phyloP scores from a whole-genome alignment of 2,329 filamentous ascomycete species.

The Monosporascus ibericus region DNA sequence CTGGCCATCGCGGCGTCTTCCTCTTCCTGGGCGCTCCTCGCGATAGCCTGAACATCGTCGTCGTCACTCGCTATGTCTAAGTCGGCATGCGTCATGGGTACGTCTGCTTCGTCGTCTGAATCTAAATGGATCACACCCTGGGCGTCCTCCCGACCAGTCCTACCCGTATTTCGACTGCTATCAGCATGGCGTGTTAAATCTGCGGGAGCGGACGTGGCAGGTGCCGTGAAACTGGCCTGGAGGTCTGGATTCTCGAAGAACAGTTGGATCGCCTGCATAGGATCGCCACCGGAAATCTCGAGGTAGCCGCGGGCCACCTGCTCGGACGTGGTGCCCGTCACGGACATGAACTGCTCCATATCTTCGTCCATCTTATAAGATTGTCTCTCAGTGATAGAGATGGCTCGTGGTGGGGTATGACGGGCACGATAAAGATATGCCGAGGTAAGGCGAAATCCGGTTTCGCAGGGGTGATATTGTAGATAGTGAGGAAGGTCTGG shows the following conservation, averaged over 20 bases:
- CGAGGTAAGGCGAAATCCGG: not conserved
- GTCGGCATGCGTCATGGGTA: slow-evolving; percentile 31
- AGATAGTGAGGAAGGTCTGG: not conserved
- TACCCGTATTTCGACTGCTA: slow-evolving; percentile 8
- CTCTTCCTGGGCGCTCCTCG: slow-evolving; percentile 56
- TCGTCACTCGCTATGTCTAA: slow-evolving; percentile 29
- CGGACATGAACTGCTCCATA: slow-evolving; percentile 70
- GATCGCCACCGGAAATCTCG: slow-evolving; percentile 74
- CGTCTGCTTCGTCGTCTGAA: slow-evolving; percentile 64
- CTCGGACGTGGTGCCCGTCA: slow-evolving; percentile 65
- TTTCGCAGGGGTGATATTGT: not conserved
- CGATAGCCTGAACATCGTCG: slow-evolving; percentile 35
- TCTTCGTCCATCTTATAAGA: slow-evolving; percentile 58
- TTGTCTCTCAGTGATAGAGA: not conserved
- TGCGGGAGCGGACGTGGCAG: slow-evolving; percentile 28
- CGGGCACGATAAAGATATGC: not conserved
- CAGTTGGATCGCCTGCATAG: slow-evolving; percentile 80
- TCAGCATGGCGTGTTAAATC: slow-evolving; percentile 27
- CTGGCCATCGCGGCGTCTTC: slow-evolving; percentile 93
- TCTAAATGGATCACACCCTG: slow-evolving; percentile 67
- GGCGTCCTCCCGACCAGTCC: slow-evolving; percentile 43
- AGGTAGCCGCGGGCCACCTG: slow-evolving; percentile 78
- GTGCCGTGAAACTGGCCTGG: slow-evolving; percentile 39
- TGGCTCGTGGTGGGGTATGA: not conserved
- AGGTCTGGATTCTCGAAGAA: slow-evolving; percentile 86